A percentile compares a stretch with the other conserved stretches of the same genome.
phyloP scores from a whole-genome alignment of 306 rosid species.

The Prunus armeniaca region DNA sequence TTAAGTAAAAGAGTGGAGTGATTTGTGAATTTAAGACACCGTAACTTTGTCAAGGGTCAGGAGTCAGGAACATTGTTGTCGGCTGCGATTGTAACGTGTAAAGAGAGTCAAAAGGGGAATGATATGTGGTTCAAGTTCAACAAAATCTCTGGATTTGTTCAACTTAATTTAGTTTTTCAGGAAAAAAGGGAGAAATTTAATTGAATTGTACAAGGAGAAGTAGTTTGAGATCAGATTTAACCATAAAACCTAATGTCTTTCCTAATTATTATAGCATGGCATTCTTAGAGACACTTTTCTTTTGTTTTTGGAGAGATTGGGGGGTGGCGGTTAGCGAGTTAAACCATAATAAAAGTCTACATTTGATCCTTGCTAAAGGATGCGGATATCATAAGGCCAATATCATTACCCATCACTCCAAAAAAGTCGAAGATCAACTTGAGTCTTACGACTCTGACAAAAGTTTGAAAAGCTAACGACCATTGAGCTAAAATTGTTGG shows the following conservation, averaged over 20 bases:
- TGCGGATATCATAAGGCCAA: too few species aligned
- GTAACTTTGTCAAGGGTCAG: not conserved
- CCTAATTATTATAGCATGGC: too few species aligned
- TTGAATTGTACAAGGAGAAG: too few species aligned
- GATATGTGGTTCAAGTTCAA: not conserved
- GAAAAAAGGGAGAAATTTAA: not conserved
- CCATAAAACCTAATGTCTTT: not conserved
- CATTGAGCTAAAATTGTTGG: too few species aligned
- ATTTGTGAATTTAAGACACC: slow-evolving; percentile 8
- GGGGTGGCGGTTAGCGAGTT: too few species aligned
- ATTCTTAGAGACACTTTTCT: too few species aligned
- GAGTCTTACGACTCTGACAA: too few species aligned
- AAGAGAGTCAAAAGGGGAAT: not conserved
- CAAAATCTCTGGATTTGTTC: not conserved
- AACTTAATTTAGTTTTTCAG: not conserved
- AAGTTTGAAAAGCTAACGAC: too few species aligned
- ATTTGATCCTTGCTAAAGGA: too few species aligned
- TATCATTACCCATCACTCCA: too few species aligned
- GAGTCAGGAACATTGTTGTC: not conserved
- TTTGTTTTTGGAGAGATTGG: not conserved
- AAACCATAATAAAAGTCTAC: too few species aligned
- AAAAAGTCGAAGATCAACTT: too few species aligned
- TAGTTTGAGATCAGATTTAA: not conserved
- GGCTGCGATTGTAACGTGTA: slow-evolving; percentile 7
- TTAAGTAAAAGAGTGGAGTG: not conserved